Evolutionary conservation across 768 basidiomycete species (phyloP).

Genomic region (Tylopilus plumbeoviolaceoides): DNA sequence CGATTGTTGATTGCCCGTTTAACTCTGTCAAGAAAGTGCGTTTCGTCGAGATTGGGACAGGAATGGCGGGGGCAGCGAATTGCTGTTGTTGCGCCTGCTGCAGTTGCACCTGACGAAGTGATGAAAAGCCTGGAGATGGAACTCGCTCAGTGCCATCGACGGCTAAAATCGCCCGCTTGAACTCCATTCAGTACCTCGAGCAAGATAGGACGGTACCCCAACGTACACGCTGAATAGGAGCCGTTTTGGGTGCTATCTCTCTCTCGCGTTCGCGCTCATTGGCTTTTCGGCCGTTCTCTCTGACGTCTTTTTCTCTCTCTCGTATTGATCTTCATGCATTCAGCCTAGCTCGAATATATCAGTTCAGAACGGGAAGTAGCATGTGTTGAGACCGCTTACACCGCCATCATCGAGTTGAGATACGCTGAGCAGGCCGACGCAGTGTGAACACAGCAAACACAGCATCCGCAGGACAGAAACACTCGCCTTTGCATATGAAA

Average conservation of each 20-base stretch:
- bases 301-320: too few species aligned
- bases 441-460: too few species aligned
- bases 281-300: constrained; percentile 38
- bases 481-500: too few species aligned
- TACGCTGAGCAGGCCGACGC: too few species aligned
- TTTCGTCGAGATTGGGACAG: constrained; percentile 44
- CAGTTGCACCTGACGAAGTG: constrained; percentile 21
- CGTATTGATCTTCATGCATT: too few species aligned
- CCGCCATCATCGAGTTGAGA: too few species aligned
- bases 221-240: constrained; percentile 25
- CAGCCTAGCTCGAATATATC: too few species aligned
- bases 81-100: constrained; percentile 22
- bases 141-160: constrained; percentile 23
- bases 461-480: too few species aligned
- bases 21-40: constrained; percentile 90
- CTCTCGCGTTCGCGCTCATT: constrained; percentile 41
- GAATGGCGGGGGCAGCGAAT: constrained; percentile 14
- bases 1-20: constrained; percentile 66
- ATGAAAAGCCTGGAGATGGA: constrained; percentile 20
- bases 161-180: constrained; percentile 19
- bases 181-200: constrained; percentile 7
- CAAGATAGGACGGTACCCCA: neutral
- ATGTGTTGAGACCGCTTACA: too few species aligned
- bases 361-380: too few species aligned
- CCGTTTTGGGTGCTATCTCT: constrained; percentile 25